Conservation (phyloP, 139 green algal genomes). For the Volvox reticuliferus region DNA sequence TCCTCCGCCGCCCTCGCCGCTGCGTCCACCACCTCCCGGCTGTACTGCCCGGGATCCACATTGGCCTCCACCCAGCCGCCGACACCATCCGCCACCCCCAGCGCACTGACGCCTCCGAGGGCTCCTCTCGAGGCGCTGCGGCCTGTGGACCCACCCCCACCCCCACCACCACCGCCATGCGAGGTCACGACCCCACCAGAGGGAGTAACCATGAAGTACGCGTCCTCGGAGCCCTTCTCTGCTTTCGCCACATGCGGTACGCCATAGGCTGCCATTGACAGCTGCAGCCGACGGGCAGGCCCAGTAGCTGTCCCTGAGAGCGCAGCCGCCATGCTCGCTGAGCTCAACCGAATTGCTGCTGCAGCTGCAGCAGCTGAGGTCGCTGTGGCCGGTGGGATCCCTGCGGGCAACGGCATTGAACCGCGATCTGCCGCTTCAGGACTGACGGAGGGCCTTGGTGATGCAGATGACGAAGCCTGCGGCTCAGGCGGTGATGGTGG, state of each 20-base stretch:
- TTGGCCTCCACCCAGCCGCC: constrained; percentile 84
- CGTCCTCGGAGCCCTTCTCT: constrained; percentile 27
- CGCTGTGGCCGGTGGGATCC: background rate
- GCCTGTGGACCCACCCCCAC: background rate
- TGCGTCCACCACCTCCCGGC: constrained; percentile 67
- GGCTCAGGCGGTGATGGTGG: background rate
- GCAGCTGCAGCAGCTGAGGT: no score
- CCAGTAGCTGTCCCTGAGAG: background rate
- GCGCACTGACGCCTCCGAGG: background rate
- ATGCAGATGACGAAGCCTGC: background rate
- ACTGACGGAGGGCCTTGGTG: background rate
- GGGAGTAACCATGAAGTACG: constrained; percentile 25
- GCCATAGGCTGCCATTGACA: constrained; percentile 24
- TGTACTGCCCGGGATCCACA: constrained; percentile 83
- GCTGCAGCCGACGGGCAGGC: constrained; percentile 3
- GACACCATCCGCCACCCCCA: constrained; percentile 95
- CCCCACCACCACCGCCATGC: no score
- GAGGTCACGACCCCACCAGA: background rate
- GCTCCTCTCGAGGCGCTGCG: background rate
- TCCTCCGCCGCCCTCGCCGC: constrained; percentile 19
- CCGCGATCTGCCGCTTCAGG: background rate
- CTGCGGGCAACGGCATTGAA: background rate
- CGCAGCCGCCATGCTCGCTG: background rate
- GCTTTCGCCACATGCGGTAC: constrained; percentile 52
- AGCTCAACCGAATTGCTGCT: background rate